Conservation (phyloP, 176 grass and related monocot genomes). For the bread wheat (Triticum aestivum) region DNA sequence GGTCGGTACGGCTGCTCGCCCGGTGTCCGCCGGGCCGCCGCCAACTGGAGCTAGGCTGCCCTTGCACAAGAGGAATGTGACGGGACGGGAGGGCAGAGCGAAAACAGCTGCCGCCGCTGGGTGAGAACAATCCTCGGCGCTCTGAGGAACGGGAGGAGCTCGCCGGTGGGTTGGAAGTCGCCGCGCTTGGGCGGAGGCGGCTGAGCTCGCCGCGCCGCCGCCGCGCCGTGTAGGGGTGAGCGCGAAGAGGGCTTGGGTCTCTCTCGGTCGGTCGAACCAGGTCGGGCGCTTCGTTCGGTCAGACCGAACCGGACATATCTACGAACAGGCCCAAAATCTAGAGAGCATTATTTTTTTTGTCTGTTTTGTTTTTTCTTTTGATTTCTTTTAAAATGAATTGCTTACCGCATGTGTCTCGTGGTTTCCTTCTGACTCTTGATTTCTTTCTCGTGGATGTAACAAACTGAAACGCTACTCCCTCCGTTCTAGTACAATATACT, state of each 20-base stretch:
- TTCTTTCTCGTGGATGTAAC: too few relatives aligned
- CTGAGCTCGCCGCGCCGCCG: conserved; percentile 3
- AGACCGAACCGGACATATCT: too few relatives aligned
- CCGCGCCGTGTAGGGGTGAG: neutral
- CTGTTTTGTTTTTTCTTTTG: too few relatives aligned
- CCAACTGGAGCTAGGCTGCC: conserved; percentile 16
- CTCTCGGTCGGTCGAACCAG: neutral
- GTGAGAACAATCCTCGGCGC: neutral
- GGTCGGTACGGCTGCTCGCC: neutral
- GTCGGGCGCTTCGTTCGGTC: neutral
- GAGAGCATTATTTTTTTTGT: too few relatives aligned
- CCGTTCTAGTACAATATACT: too few relatives aligned
- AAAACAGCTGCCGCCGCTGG: neutral
- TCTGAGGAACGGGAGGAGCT: neutral
- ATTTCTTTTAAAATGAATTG: too few relatives aligned
- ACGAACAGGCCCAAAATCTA: too few relatives aligned
- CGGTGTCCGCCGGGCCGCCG: neutral
- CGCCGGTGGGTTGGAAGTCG: neutral
- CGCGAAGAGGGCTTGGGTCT: neutral
- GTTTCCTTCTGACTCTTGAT: too few relatives aligned
- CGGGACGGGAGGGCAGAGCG: neutral
- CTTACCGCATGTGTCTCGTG: too few relatives aligned
- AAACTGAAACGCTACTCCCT: too few relatives aligned
- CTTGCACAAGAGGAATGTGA: neutral
- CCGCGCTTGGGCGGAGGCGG: neutral